Conservation (phyloP, 768 basidiomycete genomes). For the Ramaria sp. region DNA sequence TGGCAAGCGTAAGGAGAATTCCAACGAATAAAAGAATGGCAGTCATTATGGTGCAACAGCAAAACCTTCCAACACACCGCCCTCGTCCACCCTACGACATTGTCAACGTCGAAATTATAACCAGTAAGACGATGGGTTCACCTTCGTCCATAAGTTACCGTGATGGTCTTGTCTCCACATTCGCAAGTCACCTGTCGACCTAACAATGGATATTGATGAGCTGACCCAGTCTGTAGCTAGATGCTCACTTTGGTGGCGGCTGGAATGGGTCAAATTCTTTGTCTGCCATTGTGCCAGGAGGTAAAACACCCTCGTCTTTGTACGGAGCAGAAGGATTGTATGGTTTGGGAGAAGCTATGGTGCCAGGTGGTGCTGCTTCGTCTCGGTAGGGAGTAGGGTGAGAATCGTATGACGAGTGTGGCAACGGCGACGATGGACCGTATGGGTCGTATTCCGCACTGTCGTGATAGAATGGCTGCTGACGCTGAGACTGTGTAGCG, state of each 20-base stretch:
- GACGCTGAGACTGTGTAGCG: slow-evolving; percentile 8
- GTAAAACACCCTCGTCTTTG: background rate
- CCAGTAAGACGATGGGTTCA: slow-evolving; percentile 17
- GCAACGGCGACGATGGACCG: slow-evolving; percentile 22
- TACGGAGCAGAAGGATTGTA: too few species aligned
- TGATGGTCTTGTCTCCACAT: slow-evolving; percentile 38
- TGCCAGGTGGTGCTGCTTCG: background rate
- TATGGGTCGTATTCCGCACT: slow-evolving; percentile 37
- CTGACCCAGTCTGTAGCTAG: background rate
- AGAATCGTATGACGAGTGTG: slow-evolving; percentile 45
- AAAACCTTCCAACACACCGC: slow-evolving; percentile 56
- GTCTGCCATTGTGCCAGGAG: slow-evolving; percentile 21
- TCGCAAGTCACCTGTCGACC: slow-evolving; percentile 16
- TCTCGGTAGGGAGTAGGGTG: background rate
- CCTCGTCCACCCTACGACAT: slow-evolving; percentile 43
- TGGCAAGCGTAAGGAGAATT: slow-evolving; percentile 51
- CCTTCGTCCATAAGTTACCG: slow-evolving; percentile 62
- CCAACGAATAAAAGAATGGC: slow-evolving; percentile 51
- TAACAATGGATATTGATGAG: background rate
- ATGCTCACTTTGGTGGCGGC: slow-evolving; percentile 8
- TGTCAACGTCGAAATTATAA: background rate
- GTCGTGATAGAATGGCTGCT: slow-evolving; percentile 24
- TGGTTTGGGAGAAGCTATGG: too few species aligned
- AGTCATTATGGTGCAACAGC: slow-evolving; percentile 65
- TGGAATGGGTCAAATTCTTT: slow-evolving; percentile 12